Percentiles rank a stretch among this genome's conserved stretches.
Conservation (phyloP, 148 eudicot species). For the Selenicereus undatus region DNA sequence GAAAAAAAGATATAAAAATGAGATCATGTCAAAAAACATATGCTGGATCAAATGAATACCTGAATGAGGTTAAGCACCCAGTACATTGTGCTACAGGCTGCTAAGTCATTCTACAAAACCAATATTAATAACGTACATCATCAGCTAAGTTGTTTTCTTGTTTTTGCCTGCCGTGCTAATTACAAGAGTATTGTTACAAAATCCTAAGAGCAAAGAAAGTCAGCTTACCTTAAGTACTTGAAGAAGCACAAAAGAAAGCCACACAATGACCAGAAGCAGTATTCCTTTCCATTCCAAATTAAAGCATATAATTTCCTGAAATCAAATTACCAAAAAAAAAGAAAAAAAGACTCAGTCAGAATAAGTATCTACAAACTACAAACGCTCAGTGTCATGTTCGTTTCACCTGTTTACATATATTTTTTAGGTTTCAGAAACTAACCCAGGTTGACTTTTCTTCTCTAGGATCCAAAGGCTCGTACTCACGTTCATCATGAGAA, state of each 20-base stretch:
- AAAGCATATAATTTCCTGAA: conserved; percentile 56
- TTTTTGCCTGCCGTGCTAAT: no score
- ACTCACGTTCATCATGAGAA: conserved; percentile 94
- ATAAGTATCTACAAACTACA: no score
- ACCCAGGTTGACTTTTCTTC: conserved; percentile 73
- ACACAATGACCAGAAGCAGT: conserved; percentile 47
- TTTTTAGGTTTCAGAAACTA: conserved; percentile 15
- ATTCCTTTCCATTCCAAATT: conserved; percentile 68
- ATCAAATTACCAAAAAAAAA: no score
- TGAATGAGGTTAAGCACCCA: conserved; percentile 74
- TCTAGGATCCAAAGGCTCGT: conserved; percentile 58
- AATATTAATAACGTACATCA: conserved; percentile 2
- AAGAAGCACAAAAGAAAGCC: conserved; percentile 70
- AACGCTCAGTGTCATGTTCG: background rate
- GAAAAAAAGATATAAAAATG: background rate
- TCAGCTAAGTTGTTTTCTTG: background rate
- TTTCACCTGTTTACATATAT: background rate
- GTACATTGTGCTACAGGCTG: conserved; percentile 61
- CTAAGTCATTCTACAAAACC: conserved; percentile 51
- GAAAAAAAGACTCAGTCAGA: background rate
- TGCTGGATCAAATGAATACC: conserved; percentile 37
- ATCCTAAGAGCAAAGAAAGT: background rate
- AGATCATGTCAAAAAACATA: background rate
- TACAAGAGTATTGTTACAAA: background rate
- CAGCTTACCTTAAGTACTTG: conserved; percentile 77